These are phyloP conservation scores for Cynanchum wilfordii DNA, from an alignment of 257 asterid genomes.

Conservation along the genomic window DNA sequence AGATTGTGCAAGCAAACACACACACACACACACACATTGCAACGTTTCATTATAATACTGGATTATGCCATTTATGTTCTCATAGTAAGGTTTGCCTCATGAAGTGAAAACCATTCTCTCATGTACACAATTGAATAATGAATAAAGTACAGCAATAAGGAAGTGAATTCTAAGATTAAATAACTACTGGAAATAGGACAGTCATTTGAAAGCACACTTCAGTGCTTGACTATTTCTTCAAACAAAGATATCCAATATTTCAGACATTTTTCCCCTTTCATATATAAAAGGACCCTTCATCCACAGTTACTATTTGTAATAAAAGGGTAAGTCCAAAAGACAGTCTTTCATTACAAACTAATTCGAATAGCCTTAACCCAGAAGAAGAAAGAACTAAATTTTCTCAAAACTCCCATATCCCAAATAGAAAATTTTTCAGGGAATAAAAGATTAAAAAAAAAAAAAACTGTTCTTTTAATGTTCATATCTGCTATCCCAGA, in stretches of 20 bases:
- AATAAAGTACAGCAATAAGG: background rate
- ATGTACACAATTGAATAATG: background rate
- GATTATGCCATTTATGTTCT: background rate
- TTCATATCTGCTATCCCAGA: background rate
- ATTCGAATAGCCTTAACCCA: background rate
- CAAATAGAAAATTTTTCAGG: background rate
- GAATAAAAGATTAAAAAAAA: no score
- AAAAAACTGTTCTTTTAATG: background rate
- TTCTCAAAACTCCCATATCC: background rate
- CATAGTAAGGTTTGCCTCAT: background rate
- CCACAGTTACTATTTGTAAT: background rate
- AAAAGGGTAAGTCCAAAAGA: background rate
- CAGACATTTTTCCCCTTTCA: background rate
- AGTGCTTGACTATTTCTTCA: background rate
- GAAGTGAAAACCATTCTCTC: background rate
- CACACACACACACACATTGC: background rate
- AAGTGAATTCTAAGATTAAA: background rate
- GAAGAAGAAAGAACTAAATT: background rate
- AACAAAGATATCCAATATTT: background rate
- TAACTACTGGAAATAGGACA: background rate
- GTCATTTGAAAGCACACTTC: background rate
- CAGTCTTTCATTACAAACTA: background rate
- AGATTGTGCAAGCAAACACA: no score
- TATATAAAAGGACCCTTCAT: background rate
- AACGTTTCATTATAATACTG: background rate